phyloP scores from a whole-genome alignment of 2,329 filamentous ascomycete species.

The Fusarium protoensiforme region DNA sequence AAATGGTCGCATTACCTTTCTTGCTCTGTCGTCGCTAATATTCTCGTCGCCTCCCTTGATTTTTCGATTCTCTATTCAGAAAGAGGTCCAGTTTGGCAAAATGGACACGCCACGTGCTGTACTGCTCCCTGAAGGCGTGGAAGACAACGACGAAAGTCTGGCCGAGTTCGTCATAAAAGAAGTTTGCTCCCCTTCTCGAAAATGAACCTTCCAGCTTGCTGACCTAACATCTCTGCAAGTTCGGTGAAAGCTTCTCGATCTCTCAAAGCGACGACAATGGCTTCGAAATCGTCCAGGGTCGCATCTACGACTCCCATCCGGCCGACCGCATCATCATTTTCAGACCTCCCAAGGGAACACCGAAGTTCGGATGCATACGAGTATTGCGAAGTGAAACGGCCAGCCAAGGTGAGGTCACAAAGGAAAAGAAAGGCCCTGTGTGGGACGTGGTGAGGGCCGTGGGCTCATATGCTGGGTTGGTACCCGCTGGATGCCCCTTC shows the following conservation, averaged over 20 bases:
- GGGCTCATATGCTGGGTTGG: background rate
- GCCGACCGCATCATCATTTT: background rate
- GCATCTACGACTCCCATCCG: background rate
- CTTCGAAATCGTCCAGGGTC: background rate
- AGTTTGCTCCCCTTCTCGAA: background rate
- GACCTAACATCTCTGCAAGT: background rate
- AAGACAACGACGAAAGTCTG: background rate
- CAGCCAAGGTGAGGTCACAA: background rate
- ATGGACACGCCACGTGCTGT: background rate
- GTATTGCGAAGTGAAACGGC: background rate
- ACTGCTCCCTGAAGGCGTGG: background rate
- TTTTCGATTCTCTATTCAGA: background rate
- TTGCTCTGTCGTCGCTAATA: background rate
- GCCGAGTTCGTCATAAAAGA: background rate
- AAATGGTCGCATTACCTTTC: background rate
- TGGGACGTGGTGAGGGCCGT: background rate
- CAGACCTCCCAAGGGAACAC: background rate
- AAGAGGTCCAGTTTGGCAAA: background rate
- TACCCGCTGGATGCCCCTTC: background rate
- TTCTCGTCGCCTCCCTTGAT: background rate
- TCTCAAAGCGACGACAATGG: background rate
- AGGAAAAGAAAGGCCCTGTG: background rate
- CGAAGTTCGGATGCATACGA: background rate
- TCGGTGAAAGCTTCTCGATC: background rate
- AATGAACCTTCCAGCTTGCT: background rate